A percentile compares a stretch with the other conserved stretches of the same genome.
These are phyloP conservation scores for Mycena alexandri DNA, from an alignment of 768 basidiomycete species.

Conservation along the genomic window DNA sequence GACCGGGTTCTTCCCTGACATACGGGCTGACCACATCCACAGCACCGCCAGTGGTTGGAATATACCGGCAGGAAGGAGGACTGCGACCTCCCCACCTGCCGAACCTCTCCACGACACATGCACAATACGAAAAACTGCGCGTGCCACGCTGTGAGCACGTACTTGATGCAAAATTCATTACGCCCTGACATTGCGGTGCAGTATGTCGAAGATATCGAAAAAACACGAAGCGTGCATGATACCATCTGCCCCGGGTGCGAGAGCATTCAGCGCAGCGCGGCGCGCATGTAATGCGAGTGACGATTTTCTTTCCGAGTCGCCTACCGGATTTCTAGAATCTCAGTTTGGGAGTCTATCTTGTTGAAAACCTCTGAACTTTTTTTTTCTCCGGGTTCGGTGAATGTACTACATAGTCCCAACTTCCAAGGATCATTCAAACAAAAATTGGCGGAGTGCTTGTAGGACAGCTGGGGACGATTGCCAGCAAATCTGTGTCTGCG, in stretches of 20 bases:
- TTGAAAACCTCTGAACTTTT: too few species aligned
- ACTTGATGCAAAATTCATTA: background rate
- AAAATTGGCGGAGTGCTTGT: too few species aligned
- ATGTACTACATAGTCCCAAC: too few species aligned
- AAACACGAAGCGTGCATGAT: background rate
- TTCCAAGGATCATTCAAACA: too few species aligned
- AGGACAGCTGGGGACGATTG: too few species aligned
- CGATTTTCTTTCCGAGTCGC: too few species aligned
- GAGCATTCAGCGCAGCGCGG: background rate
- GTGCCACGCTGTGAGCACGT: constrained; percentile 6
- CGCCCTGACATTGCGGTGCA: background rate
- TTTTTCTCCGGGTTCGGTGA: too few species aligned
- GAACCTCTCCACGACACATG: constrained; percentile 15
- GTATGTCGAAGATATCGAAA: constrained; percentile 28
- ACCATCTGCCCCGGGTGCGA: constrained; percentile 16
- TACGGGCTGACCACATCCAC: background rate
- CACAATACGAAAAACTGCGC: constrained; percentile 7
- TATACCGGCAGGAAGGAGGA: constrained; percentile 24
- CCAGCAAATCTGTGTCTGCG: too few species aligned
- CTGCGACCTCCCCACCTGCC: constrained; percentile 23
- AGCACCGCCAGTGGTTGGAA: constrained; percentile 26
- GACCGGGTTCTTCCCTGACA: background rate
- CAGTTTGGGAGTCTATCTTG: too few species aligned
- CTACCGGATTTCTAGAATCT: too few species aligned
- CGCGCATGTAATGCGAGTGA: background rate